These are phyloP conservation scores for Metschnikowia peoriensis DNA, from an alignment of 805 yeast species.

Conservation along the genomic window DNA sequence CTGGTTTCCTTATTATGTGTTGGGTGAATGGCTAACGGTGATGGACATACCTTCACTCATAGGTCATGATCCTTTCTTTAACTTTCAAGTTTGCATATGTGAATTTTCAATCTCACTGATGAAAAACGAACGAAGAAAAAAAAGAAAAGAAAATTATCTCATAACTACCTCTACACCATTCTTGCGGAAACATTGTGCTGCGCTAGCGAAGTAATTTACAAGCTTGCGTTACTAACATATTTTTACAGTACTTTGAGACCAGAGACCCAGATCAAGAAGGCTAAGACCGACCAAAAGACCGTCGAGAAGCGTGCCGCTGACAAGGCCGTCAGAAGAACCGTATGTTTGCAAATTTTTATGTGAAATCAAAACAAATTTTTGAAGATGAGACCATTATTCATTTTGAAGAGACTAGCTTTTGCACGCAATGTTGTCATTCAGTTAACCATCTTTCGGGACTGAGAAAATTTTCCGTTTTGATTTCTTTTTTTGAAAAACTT, in stretches of 20 bases:
- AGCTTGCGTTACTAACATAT: conserved; percentile 5
- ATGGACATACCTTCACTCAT: too few species aligned
- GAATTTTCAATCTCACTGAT: not conserved
- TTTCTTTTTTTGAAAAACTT: too few species aligned
- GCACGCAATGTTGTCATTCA: conserved; percentile 66
- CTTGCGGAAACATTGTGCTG: not conserved
- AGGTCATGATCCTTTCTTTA: too few species aligned
- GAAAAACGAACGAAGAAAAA: not conserved
- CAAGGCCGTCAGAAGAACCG: conserved; percentile 74
- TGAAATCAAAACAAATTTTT: conserved; percentile 23
- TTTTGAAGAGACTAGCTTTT: conserved; percentile 58
- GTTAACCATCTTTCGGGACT: conserved; percentile 89
- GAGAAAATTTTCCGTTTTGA: conserved; percentile 32
- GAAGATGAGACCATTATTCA: conserved; percentile 50
- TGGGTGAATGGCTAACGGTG: not conserved
- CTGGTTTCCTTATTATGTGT: not conserved
- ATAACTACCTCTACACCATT: conserved; percentile 1
- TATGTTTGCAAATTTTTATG: conserved; percentile 46
- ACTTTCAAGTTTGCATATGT: too few species aligned
- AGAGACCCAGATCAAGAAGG: conserved; percentile 83
- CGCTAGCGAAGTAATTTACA: not conserved
- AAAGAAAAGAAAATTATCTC: not conserved
- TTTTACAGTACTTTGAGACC: conserved; percentile 55
- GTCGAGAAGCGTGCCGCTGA: conserved; percentile 78
- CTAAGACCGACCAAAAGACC: conserved; percentile 74